Evolutionary conservation across 1,139 yeast genomes (phyloP), one percentile per base, ranked within the genome.

Genomic region (Debaryomyces sp.): DNA sequence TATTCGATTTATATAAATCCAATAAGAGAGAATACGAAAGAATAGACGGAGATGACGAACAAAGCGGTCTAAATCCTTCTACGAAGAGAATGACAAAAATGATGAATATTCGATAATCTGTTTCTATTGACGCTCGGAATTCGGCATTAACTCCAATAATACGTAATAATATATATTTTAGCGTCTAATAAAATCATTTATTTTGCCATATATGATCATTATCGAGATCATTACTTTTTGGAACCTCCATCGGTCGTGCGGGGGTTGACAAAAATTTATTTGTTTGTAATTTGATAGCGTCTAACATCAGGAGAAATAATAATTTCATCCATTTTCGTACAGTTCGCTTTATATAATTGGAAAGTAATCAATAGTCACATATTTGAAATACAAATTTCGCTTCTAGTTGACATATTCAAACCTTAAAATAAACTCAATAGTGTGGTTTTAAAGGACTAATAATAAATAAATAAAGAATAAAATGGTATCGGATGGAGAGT

Each of bases 1-100:
- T 95, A 26, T 94, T 91, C 68, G 97, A 92, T 59, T 60, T 71
- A 49, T 69, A 70, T 55, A 77, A 77, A 49, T 64, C 68, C 46
- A 64, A 65, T 21, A 58, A 62, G 43, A 57, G 64, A 37, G 56
- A 55, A 32, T 50, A 52, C 24, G 62, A 62, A 39, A 48, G 53
- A 36, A 51, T 51, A 26, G 55, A 54, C 34, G 63, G 59, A 44
- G 55, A 55, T 41, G 59, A 54, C 40, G 60, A 58, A 38, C 63
- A 59, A 40, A 50, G 56, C 35, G 56, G 55, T 26, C 47, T 61
- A 47, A 55, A 47, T 41, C 57, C 55, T 37, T 66, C 64, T 21
- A 53, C 53, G 3, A 61, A 59, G 44, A 52, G 60, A 36, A 60
- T 64, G 58, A 60, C 63, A 26, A 64, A 62, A 46, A 50, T 65